Percentiles rank a stretch among this genome's conserved stretches.
These are phyloP conservation scores for Chenopodium berlandieri DNA, from an alignment of 148 eudicot genomes.

Conservation along the genomic window DNA sequence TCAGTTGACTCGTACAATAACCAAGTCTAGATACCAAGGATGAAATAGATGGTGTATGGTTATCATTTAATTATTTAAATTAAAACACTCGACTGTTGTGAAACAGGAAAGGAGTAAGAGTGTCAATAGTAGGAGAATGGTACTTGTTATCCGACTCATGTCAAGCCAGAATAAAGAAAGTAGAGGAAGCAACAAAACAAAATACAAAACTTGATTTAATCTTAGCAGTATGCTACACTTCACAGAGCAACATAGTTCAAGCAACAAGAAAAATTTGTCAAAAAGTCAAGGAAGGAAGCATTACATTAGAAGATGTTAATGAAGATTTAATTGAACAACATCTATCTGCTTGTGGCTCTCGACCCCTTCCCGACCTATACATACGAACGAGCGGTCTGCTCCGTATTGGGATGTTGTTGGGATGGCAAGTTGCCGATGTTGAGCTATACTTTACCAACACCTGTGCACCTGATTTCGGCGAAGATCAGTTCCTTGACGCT, in stretches of 20 bases:
- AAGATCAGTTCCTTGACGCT: conserved; percentile 6
- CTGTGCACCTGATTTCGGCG: conserved; percentile 21
- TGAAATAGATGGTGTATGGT: too few species aligned
- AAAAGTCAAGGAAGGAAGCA: not conserved
- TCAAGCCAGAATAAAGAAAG: not conserved
- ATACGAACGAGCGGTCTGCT: conserved; percentile 17
- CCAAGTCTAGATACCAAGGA: too few species aligned
- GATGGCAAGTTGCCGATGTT: conserved; percentile 14
- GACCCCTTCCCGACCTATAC: not conserved
- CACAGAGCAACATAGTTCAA: not conserved
- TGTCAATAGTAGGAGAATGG: conserved; percentile 9
- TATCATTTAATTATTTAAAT: too few species aligned
- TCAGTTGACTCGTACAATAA: too few species aligned
- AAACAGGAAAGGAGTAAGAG: conserved; percentile 15
- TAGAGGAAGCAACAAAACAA: conserved; percentile 1
- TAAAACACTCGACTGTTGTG: too few species aligned
- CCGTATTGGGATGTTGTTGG: conserved; percentile 6
- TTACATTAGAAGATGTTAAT: not conserved
- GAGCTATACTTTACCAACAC: conserved; percentile 20
- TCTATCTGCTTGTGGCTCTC: not conserved
- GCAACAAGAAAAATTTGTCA: not conserved
- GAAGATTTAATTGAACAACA: conserved; percentile 2
- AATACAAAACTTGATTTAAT: conserved; percentile 4
- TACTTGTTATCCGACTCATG: not conserved
- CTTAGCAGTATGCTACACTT: conserved; percentile 2